Base-by-base conservation (phyloP, 495 filamentous ascomycete species). In the Xylaria grammica region DNA sequence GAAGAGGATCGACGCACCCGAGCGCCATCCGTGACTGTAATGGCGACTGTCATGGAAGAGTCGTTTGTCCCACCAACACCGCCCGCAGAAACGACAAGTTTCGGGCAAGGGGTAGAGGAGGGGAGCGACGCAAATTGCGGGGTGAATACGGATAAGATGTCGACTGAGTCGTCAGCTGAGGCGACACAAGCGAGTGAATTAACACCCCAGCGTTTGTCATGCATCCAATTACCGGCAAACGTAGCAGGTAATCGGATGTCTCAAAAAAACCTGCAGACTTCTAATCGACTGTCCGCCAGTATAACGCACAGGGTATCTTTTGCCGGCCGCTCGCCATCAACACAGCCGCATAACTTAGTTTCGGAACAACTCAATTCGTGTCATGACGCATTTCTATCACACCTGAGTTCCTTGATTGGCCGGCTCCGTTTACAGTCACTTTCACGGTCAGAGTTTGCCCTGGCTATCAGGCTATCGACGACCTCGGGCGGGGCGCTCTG, bases 391-490 rank as follows among this genome's bases (percentile, higher is more conserved):
- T 96, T 97, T 73, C 83, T 99, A 36, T 92, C 93, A 30, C 89
- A 90, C 68, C 85, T 98, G 49, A 93, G 91, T 42, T 93, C 90
- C 10, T 97, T 97, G 72, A 93, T 97, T 76, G 95, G 96, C 15
- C 83, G 85, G n/a, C 80, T 96, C 32, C 92, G 96, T 67, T 84
- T 97, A 59, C 92, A 97, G 72, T 93, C 92, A 8, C 90, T 94
- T 61, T 94, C 93, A 19, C 90, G 92, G 20, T 85, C 90, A 0
- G 92, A 96, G 68, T 85, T 98, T 22, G 86, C 92, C 34, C 72
- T 87, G 19, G 76, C 82, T 15, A 77, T 86, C 36, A 86, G 90
- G 72, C 91, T 96, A 75, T 90, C 93, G 2, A 90, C 93, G 15
- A 81, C 86, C 34, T 91, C 94, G 27, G 96, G 94, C 40, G 90